Evolutionary conservation across 768 basidiomycete species (phyloP).

Genomic region (Agaricus sinodeliciosus): DNA sequence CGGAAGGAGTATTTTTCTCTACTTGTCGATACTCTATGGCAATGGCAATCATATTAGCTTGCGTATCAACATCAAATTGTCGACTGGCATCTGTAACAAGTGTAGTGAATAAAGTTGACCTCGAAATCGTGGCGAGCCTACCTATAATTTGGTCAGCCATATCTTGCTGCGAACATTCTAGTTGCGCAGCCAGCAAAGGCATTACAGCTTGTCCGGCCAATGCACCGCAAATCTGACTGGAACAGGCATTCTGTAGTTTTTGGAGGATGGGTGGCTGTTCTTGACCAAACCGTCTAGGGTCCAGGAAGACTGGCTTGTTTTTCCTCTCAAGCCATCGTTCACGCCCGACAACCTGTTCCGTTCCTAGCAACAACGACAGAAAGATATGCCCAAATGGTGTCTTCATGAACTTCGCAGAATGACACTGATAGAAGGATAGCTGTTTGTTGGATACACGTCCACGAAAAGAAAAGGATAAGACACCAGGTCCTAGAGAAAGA

Average conservation of each 20-base stretch:
- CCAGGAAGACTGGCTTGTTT: constrained; percentile 34
- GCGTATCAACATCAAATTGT: constrained; percentile 45
- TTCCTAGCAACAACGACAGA: constrained; percentile 22
- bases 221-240: constrained; percentile 39
- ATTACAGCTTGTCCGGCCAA: constrained; percentile 44
- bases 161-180: constrained; percentile 52
- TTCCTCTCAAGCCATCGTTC: constrained; percentile 43
- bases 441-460: not conserved
- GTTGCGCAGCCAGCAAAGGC: constrained; percentile 44
- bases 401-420: constrained; percentile 22
- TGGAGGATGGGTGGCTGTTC: constrained; percentile 41
- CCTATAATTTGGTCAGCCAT: constrained; percentile 52
- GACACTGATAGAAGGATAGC: constrained; percentile 4
- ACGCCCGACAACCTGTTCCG: constrained; percentile 30
- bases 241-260: constrained; percentile 40
- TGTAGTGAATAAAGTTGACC: not conserved
- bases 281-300: constrained; percentile 49
- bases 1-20: constrained; percentile 58
- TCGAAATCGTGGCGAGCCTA: constrained; percentile 13
- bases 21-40: constrained; percentile 47
- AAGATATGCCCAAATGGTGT: constrained; percentile 19
- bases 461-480: constrained; percentile 23
- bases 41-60: constrained; percentile 43
- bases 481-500: not conserved
- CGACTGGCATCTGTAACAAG: constrained; percentile 36